Evolutionary conservation across 2,329 filamentous ascomycete genomes (phyloP).

Genomic region (Apiospora sp.): DNA sequence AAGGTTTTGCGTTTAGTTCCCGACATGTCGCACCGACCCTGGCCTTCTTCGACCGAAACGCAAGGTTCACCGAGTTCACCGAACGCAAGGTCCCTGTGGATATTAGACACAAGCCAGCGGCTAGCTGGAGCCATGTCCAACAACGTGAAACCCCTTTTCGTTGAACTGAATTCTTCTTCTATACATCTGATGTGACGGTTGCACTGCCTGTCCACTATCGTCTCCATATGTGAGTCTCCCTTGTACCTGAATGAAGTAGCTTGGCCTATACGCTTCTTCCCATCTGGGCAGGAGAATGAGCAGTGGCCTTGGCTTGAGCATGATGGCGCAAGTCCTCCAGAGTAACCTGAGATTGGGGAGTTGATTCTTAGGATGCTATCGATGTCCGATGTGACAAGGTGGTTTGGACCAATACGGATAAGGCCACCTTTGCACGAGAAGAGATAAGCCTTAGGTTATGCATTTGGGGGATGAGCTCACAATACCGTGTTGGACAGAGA

Average conservation of each 20-base stretch:
- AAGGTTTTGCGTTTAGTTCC: background rate
- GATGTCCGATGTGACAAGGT: constrained; percentile 35
- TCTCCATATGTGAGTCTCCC: constrained; percentile 28
- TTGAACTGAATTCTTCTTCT: constrained; percentile 46
- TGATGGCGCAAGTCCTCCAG: background rate
- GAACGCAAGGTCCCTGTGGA: constrained; percentile 52
- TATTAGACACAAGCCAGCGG: constrained; percentile 53
- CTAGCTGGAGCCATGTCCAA: constrained; percentile 49
- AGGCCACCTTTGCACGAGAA: constrained; percentile 29
- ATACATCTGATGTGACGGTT: constrained; percentile 46
- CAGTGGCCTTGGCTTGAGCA: background rate
- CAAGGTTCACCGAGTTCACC: constrained; percentile 49
- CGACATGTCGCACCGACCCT: no score
- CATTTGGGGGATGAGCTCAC: no score
- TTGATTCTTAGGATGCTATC: constrained; percentile 23
- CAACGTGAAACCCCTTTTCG: constrained; percentile 31
- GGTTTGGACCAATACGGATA: constrained; percentile 34
- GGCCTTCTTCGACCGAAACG: constrained; percentile 34
- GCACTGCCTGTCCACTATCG: constrained; percentile 31
- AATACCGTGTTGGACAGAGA: background rate
- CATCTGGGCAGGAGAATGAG: background rate
- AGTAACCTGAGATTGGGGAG: background rate
- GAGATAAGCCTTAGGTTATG: background rate
- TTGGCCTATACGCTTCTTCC: background rate
- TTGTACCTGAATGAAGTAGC: background rate